Conservation (phyloP, 345 rosid genomes). For the Eucalyptus pauciflora region DNA sequence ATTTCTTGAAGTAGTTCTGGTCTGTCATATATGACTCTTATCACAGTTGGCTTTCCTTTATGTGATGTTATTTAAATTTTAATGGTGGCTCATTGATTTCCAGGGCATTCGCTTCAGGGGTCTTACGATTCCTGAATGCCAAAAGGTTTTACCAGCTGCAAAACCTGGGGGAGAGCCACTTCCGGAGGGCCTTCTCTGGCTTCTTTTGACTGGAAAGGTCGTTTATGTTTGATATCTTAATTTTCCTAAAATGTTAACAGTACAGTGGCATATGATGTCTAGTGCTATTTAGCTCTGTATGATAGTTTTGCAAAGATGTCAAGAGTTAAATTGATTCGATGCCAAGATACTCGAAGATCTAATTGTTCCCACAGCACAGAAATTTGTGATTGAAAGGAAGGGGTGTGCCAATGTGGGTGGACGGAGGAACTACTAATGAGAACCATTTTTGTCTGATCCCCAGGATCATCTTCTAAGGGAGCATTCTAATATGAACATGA, state of each 20-base stretch:
- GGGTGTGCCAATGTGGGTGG: background rate
- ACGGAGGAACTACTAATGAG: too few species aligned
- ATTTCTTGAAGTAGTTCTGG: background rate
- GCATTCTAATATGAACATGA: background rate
- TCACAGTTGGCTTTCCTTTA: background rate
- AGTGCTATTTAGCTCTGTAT: background rate
- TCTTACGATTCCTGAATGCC: conserved; percentile 95
- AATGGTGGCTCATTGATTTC: conserved; percentile 1
- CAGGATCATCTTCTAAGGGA: background rate
- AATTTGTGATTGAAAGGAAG: background rate
- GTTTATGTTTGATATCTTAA: background rate
- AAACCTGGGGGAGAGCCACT: conserved; percentile 88
- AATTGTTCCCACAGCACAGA: background rate
- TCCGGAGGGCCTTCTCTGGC: conserved; percentile 98
- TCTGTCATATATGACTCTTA: background rate
- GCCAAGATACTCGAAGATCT: background rate
- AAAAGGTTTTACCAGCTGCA: conserved; percentile 79
- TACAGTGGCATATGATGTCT: background rate
- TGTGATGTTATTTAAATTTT: background rate
- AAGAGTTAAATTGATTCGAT: background rate
- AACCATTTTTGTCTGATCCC: background rate
- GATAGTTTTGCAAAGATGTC: background rate
- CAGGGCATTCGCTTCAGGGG: conserved; percentile 97
- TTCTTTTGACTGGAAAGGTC: conserved; percentile 97
- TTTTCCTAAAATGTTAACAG: background rate